Conservation (phyloP, 768 basidiomycete genomes). For the Chlorophyllum brunneum region DNA sequence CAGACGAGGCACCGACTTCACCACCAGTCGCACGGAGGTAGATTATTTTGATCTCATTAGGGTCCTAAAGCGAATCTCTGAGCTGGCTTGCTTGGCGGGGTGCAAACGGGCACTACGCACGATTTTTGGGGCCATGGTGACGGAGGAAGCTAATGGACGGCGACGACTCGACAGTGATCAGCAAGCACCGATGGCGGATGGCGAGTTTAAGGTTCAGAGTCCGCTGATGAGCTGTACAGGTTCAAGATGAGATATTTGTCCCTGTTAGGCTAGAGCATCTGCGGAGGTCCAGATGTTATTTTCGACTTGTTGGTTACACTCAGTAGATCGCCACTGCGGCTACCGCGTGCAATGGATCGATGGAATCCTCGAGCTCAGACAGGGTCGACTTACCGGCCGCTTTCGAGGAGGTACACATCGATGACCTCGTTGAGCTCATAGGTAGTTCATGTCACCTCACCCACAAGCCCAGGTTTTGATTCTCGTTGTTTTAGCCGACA, state of each 20-base stretch:
- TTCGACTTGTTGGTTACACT: not conserved
- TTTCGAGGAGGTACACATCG: conserved; percentile 83
- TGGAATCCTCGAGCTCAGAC: conserved; percentile 65
- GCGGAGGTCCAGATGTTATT: not conserved
- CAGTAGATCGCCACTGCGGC: conserved; percentile 24
- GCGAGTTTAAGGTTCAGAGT: conserved; percentile 48
- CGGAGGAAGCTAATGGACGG: conserved; percentile 16
- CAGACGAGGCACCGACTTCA: conserved; percentile 98
- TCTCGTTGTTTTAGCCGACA: conserved; percentile 63
- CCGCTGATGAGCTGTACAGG: conserved; percentile 63
- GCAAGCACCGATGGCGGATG: conserved; percentile 11
- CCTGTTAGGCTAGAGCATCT: conserved; percentile 29
- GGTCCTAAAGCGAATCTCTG: conserved; percentile 63
- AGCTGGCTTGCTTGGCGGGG: conserved; percentile 11
- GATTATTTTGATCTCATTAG: conserved; percentile 98
- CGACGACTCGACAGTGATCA: conserved; percentile 5
- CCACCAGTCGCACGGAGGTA: conserved; percentile 98
- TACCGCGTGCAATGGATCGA: conserved; percentile 72
- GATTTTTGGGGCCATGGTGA: conserved; percentile 25
- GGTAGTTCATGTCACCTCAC: conserved; percentile 40
- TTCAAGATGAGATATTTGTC: conserved; percentile 29
- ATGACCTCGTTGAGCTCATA: conserved; percentile 84
- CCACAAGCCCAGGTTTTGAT: conserved; percentile 11
- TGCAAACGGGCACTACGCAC: conserved; percentile 2
- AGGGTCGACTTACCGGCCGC: conserved; percentile 76